These are phyloP conservation scores for Opeltia flavorubescens DNA, from an alignment of 495 filamentous ascomycete species.

Conservation along the genomic window DNA sequence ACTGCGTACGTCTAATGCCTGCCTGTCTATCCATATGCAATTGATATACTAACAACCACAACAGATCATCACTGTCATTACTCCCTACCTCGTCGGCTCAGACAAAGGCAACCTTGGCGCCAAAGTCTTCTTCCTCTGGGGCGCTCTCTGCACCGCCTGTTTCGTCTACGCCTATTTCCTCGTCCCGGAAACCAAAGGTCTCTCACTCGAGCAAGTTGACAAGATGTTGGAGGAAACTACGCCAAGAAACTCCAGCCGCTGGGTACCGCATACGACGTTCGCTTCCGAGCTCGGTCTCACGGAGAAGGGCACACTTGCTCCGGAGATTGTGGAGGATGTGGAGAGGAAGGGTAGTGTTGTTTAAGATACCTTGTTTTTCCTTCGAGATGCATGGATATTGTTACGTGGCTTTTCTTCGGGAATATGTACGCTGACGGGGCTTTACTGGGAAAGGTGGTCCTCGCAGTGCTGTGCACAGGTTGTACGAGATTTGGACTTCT, in stretches of 20 bases:
- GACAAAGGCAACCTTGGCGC: conserved; percentile 50
- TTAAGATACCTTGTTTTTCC: too few species aligned
- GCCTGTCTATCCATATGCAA: neutral
- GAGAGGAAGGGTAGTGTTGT: conserved; percentile 16
- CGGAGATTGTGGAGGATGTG: conserved; percentile 21
- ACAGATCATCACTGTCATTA: conserved; percentile 48
- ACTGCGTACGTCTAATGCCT: conserved; percentile 25
- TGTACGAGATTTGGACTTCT: too few species aligned
- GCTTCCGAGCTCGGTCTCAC: conserved; percentile 44
- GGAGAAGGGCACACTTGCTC: conserved; percentile 25
- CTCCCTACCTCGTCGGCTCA: conserved; percentile 55
- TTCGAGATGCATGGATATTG: too few species aligned
- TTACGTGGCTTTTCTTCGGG: too few species aligned
- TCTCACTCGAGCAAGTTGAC: conserved; percentile 77
- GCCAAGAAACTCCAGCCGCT: conserved; percentile 53
- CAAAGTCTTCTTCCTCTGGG: conserved; percentile 74
- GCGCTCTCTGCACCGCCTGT: conserved; percentile 46
- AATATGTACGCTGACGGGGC: too few species aligned
- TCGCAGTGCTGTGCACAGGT: too few species aligned
- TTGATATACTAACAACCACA: neutral
- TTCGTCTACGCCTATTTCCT: conserved; percentile 60
- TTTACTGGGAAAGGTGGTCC: too few species aligned
- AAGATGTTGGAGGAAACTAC: conserved; percentile 70
- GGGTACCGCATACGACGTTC: conserved; percentile 59
- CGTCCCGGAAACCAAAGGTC: conserved; percentile 66